phyloP scores from a whole-genome alignment of 139 green algal species.

The Closterium sp. region DNA sequence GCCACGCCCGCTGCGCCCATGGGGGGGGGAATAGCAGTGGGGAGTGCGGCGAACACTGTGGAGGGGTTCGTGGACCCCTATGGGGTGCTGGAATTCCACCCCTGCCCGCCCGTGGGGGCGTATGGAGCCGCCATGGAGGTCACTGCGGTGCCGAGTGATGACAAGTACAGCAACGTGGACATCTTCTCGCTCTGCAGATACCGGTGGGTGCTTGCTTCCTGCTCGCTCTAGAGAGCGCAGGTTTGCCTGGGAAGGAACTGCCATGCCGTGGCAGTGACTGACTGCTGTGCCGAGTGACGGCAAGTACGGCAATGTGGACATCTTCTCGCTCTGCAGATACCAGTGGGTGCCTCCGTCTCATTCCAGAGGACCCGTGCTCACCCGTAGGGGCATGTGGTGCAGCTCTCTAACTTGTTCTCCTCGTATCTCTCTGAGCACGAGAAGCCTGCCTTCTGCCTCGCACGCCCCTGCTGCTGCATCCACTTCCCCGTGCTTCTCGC shows the following conservation, averaged over 20 bases:
- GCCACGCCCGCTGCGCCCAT: too few species aligned
- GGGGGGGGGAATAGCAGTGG: neutral
- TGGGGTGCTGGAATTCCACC: slow-evolving; percentile 20
- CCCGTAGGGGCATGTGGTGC: too few species aligned
- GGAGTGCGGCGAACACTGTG: neutral
- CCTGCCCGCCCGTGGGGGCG: slow-evolving; percentile 13
- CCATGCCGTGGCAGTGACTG: too few species aligned
- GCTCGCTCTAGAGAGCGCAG: too few species aligned
- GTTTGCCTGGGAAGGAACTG: too few species aligned
- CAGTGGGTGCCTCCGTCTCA: too few species aligned
- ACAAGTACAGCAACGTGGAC: neutral
- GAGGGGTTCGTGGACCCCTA: slow-evolving; percentile 26
- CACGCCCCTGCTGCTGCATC: too few species aligned
- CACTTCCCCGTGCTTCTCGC: neutral
- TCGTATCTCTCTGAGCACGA: too few species aligned
- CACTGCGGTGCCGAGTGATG: neutral
- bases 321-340: neutral
- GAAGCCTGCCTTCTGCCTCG: too few species aligned
- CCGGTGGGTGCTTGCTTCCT: neutral
- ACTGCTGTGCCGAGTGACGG: neutral
- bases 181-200: slow-evolving; percentile 12
- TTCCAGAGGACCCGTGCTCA: too few species aligned
- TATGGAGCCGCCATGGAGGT: slow-evolving; percentile 21
- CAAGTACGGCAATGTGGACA: neutral
- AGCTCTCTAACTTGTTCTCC: too few species aligned